These are phyloP conservation scores for Beauveria bassiana DNA, from an alignment of 2,329 filamentous ascomycete genomes.

Conservation along the genomic window DNA sequence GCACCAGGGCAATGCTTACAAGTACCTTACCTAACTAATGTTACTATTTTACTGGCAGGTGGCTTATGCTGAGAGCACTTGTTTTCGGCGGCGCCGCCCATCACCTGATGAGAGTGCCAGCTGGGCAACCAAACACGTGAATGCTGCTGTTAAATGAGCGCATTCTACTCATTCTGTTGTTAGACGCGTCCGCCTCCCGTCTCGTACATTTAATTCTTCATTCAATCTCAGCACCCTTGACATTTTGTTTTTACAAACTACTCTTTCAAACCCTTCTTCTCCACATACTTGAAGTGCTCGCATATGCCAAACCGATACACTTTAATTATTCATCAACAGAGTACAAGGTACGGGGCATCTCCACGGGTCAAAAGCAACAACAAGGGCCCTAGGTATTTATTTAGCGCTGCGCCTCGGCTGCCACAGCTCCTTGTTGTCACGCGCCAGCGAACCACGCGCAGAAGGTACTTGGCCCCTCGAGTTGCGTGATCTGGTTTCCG, in stretches of 20 bases:
- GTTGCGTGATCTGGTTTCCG: constrained; percentile 1
- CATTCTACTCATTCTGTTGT: neutral
- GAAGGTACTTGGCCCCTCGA: neutral
- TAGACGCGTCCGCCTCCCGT: neutral
- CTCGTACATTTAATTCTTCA: neutral
- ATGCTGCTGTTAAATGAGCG: neutral
- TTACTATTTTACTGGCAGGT: too few relatives aligned
- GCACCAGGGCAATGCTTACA: constrained; percentile 8
- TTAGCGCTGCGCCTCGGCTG: neutral
- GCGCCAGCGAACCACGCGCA: neutral
- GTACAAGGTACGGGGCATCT: neutral
- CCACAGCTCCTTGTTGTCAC: constrained; percentile 1
- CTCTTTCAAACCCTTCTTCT: neutral
- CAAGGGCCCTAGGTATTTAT: neutral
- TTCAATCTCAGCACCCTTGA: too few relatives aligned
- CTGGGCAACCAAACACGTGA: neutral
- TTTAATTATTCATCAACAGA: neutral
- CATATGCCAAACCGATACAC: neutral
- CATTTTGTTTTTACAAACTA: too few relatives aligned
- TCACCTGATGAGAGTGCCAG: constrained; percentile 4
- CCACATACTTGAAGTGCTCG: constrained; percentile 6
- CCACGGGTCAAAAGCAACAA: constrained; percentile 4
- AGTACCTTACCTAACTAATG: neutral
- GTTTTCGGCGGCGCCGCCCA: neutral
- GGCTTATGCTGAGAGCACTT: neutral